A percentile compares a stretch with the other conserved stretches of the same genome.
phyloP scores from a whole-genome alignment of 176 grass and related monocot species.

The Lolium multiflorum region DNA sequence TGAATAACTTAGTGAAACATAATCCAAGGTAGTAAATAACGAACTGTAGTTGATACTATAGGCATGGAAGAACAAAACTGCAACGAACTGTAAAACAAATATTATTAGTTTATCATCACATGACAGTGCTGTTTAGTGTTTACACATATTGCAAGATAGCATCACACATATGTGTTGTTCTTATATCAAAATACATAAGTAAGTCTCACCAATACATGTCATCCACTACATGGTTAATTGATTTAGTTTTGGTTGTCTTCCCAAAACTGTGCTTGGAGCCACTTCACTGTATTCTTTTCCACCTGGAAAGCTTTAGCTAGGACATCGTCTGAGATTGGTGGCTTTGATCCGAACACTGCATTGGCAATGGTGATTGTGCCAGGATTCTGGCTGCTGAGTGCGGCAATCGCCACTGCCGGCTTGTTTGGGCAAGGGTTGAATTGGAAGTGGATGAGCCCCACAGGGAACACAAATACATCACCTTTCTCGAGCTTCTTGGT shows the following conservation, averaged over 20 bases:
- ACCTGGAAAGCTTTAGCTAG: neutral
- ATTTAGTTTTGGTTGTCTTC: neutral
- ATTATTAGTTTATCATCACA: neutral
- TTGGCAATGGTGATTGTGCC: neutral
- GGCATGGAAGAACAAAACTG: neutral
- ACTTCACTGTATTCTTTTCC: neutral
- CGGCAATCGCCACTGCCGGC: neutral
- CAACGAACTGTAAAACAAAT: neutral
- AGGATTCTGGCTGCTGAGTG: neutral
- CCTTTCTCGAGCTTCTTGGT: neutral
- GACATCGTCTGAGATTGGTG: neutral
- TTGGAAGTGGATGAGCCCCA: neutral
- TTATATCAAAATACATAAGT: neutral
- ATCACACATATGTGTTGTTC: neutral
- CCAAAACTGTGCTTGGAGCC: conserved; percentile 22
- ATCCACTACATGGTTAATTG: neutral
- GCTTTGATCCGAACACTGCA: neutral
- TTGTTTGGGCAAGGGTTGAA: neutral
- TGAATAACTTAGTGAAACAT: neutral
- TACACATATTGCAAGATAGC: neutral
- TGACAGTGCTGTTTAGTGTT: neutral
- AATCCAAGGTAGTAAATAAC: neutral
- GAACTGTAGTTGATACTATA: neutral
- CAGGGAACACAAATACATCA: neutral
- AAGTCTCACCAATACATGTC: neutral